Evolutionary conservation across 176 grass and related monocot species (phyloP), one percentile per base, ranked within the genome.

Genomic region (Avena sativa): DNA sequence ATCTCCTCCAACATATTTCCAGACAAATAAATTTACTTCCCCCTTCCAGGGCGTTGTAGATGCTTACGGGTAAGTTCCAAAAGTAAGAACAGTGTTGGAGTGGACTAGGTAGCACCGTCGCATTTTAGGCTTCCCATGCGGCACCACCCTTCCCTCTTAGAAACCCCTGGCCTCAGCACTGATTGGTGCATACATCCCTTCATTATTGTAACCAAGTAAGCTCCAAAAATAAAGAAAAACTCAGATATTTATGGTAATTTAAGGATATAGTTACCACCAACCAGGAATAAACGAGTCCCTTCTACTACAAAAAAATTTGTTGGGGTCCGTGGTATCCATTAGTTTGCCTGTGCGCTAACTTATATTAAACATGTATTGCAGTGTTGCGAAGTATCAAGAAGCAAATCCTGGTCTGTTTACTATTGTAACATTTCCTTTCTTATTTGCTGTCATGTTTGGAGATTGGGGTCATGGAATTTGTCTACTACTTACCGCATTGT

Each of bases 381-480:
- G 96, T 71, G 57, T 98, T 61, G 96, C 96, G 5, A 98, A 91
- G 49, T 98, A 95, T 86, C 93, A 86, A 87, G 96, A 98, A 86
- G 87, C 89, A 76, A 98, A 98, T 92, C 96, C 96, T 86, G 93
- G 88, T 74, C 83, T 98, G 67, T 98, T 92, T 50, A 95, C 96
- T 67, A 88, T 98, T 86, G 85, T 98, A 32, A 98, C 93, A 79
- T 98, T 98, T 84, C 96, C 96, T 62, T 98, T 98, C 84, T 82
- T 98, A 63, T 98, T 98, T 91, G 96, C 93, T 1, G 88, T 98
- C 82, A 98, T 98, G 93, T 98, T 98, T 90, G 96, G 93, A 51
- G 96, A 98, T 71, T 96, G 93, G 96, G 96, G 96, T 25, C 96
- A 98, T 88, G 93, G 93, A 58, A 83, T 95, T 85, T 98, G 96